phyloP scores from a whole-genome alignment of 805 yeast species.

The Candida khao-thaluensis region DNA sequence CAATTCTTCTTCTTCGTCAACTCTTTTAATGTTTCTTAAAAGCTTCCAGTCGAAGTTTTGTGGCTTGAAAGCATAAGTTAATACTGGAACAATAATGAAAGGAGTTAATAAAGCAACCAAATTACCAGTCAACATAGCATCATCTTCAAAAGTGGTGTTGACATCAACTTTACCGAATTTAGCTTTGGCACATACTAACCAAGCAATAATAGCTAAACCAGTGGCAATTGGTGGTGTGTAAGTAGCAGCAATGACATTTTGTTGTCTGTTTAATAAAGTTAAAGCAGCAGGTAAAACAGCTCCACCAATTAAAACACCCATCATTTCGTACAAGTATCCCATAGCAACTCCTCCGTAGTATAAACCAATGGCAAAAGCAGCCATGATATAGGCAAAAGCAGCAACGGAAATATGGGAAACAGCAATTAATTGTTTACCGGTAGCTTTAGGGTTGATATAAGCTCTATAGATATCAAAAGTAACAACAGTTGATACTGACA shows the following conservation, averaged over 20 bases:
- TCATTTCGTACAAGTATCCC: conserved; percentile 84
- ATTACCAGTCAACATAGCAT: conserved; percentile 89
- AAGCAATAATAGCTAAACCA: conserved; percentile 63
- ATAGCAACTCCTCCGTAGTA: conserved; percentile 78
- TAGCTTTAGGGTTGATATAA: conserved; percentile 75
- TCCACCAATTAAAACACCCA: conserved; percentile 87
- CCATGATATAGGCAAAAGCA: conserved; percentile 59
- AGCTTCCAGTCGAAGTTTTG: conserved; percentile 74
- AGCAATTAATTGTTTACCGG: conserved; percentile 67
- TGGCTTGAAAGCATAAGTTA: conserved; percentile 63
- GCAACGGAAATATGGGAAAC: conserved; percentile 70
- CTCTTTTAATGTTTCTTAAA: conserved; percentile 59
- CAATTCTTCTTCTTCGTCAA: conserved; percentile 68
- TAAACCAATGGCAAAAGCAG: conserved; percentile 80
- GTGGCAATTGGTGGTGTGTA: conserved; percentile 80
- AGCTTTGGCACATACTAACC: conserved; percentile 40
- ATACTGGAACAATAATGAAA: conserved; percentile 58
- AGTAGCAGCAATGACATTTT: conserved; percentile 67
- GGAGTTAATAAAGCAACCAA: conserved; percentile 81
- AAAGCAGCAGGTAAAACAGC: conserved; percentile 78
- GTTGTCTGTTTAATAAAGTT: conserved; percentile 62
- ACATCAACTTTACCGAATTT: conserved; percentile 33
- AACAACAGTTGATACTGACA: conserved; percentile 81
- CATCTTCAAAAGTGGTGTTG: conserved; percentile 69
- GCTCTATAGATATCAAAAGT: conserved; percentile 84